Base-by-base conservation (phyloP, 176 grass and related monocot genomes). In the Ensete glaucum region DNA sequence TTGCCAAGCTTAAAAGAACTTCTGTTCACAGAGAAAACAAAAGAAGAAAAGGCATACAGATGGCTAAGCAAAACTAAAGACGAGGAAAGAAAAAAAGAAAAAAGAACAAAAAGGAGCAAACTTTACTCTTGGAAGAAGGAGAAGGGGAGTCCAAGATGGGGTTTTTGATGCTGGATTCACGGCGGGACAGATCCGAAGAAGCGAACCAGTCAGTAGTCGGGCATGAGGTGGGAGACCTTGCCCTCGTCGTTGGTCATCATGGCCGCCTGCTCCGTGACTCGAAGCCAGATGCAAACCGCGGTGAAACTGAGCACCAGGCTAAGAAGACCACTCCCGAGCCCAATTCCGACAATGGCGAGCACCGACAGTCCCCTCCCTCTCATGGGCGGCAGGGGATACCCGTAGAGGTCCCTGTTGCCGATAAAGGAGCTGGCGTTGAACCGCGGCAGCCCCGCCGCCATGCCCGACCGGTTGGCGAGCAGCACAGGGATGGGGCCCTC, bases 201-300 rank as follows among this genome's bases (percentile, higher is more conserved):
- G 17, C 43, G 17, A 50, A 50, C 9, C 20, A 50, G 67, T 70
- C 67, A 70, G 48, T 70, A 70, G 9, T 70, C 67, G 23, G 67
- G 67, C 67, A 70, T 70, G 16, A 52, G 67, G 49, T 70, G 43
- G 34, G 67, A 52, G 34, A 70, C 11, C 67, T 70, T 70, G 50
- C 67, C 19, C 67, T 70, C 67, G 8, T 70, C 67, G 67, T 9
- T 17, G 9, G 15, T 48, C 67, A 51, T 20, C 67, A 70, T 50
- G 43, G 48, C 67, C 43, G 67, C 67, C 67, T 11, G 34, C 67
- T 70, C 67, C 19, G 67, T 70, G 17, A 70, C 19, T 48, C 48
- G 67, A 51, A 70, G 67, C 67, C 67, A 70, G 67, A 70, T 52
- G 67, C 67, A 70, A 51, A 70, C 67, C 16, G 67, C 67, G 16